phyloP scores from a whole-genome alignment of 306 rosid species.

The Trifolium subterraneum region DNA sequence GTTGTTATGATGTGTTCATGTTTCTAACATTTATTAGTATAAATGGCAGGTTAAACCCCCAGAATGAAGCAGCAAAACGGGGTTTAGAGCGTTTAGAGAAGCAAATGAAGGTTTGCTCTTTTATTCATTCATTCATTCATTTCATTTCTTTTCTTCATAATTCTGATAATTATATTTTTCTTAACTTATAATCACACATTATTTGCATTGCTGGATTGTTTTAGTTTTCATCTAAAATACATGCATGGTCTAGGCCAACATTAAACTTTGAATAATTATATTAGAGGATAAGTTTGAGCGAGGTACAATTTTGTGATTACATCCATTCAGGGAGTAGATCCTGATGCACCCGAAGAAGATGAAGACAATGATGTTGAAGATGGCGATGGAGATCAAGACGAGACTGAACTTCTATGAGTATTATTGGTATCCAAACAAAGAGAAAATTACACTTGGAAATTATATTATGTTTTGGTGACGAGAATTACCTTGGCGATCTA shows the following conservation, averaged over 20 bases:
- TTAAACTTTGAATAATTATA: conserved; percentile 7
- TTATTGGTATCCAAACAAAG: conserved; percentile 3
- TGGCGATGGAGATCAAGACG: conserved; percentile 96
- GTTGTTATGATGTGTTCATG: conserved; percentile 28
- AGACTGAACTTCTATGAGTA: conserved; percentile 75
- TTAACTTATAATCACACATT: conserved; percentile 32
- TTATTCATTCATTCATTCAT: not conserved
- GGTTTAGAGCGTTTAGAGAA: conserved; percentile 97
- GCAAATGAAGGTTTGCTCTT: conserved; percentile 83
- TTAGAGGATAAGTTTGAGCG: conserved; percentile 18
- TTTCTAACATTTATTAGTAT: conserved; percentile 33
- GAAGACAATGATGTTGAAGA: conserved; percentile 97
- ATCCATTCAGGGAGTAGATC: conserved; percentile 79
- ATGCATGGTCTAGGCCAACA: conserved; percentile 20
- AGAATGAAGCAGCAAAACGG: conserved; percentile 91
- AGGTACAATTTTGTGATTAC: conserved; percentile 33
- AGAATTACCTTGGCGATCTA: conserved; percentile 26
- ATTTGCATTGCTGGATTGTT: not conserved
- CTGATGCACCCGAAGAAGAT: conserved; percentile 99
- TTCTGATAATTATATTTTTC: conserved; percentile 27
- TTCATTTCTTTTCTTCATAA: not conserved
- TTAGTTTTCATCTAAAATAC: conserved; percentile 12
- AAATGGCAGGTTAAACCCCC: conserved; percentile 83
- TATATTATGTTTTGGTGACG: conserved; percentile 33
- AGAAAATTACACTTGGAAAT: conserved; percentile 29